Base-by-base conservation (phyloP, 129 eudicot genomes). In the Chrysanthemum makinoi region DNA sequence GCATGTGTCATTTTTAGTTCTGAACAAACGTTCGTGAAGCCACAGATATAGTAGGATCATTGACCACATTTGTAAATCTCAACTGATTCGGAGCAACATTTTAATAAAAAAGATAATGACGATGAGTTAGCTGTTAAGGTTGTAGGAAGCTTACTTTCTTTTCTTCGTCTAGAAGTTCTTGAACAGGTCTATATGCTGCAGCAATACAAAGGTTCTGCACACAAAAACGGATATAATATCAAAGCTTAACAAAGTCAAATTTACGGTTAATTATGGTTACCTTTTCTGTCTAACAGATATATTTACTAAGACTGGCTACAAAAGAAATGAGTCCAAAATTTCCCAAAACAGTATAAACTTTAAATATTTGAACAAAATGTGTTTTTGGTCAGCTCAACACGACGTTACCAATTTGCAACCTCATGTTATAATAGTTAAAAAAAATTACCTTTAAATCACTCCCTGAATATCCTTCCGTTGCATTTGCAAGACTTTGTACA, bases 141-240 rank as follows among this genome's bases (percentile, higher is more conserved):
- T 30, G 64, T 67, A 73, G 35, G 52, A 66, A 70, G 49, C 69
- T 77, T 82, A 89, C 98, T 90, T 85, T 85, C 79, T 79, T 90
- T 73, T 94, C 98, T 69, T 80, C 81, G 59, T 89, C 92, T 65
- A 94, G 65, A 70, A 94, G 94, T 82, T 89, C 98, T 82, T 94
- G 97, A 53, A 94, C 98, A 46, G 98, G 98, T 79, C 92, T 87
- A 84, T 94, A 89, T 20, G 98, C 97, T 12, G 98, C 98, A 76
- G 98, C 98, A 70, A 90, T 86, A 80, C 98, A 94, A 33, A 94
- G 95, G 58, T 94, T 89, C 98, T 94, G 86, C 82, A 82, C 20
- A 59, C 77, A 19, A 70, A 68, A 20, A 49, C 6, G 10, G 44
- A 35, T 35, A 35, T 5, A 35, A 35, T 35, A 35, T 35, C 44